These are phyloP conservation scores for Thielaviopsis ethacetica DNA, from an alignment of 2,329 filamentous ascomycete species.

Conservation along the genomic window DNA sequence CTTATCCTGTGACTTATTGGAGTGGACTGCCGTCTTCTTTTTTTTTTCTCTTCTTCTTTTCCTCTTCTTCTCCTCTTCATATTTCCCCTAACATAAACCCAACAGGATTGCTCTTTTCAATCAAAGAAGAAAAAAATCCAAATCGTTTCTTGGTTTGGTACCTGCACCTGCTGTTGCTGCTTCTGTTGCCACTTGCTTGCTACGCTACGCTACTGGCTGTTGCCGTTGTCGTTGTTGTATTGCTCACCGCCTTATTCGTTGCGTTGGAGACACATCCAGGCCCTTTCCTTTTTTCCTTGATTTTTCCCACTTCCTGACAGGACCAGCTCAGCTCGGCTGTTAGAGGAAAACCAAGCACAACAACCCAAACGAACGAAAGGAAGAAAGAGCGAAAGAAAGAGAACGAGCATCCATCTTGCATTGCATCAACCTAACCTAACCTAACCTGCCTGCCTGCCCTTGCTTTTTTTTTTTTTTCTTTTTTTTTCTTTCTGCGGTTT, in stretches of 20 bases:
- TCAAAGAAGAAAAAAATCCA: background rate
- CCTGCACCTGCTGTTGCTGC: background rate
- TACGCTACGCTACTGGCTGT: background rate
- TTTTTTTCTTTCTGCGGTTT: constrained; percentile 1
- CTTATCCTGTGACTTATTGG: background rate
- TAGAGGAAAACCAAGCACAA: background rate
- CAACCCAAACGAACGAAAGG: background rate
- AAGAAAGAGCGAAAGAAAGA: background rate
- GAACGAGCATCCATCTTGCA: background rate
- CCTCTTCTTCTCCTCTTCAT: background rate
- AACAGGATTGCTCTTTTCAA: background rate
- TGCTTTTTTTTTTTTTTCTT: constrained; percentile 1
- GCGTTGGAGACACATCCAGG: background rate
- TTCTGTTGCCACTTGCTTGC: background rate
- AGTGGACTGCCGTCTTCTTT: background rate
- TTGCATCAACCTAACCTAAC: too few relatives aligned
- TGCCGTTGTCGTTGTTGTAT: too few relatives aligned
- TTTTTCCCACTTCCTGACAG: background rate
- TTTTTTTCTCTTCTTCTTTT: background rate
- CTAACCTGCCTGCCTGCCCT: background rate
- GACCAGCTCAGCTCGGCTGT: background rate
- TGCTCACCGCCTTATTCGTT: background rate
- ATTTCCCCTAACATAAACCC: background rate
- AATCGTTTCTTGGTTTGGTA: background rate
- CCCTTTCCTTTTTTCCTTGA: background rate